Base-by-base conservation (phyloP, 2,329 filamentous ascomycete species). In the Colletotrichum lini region DNA sequence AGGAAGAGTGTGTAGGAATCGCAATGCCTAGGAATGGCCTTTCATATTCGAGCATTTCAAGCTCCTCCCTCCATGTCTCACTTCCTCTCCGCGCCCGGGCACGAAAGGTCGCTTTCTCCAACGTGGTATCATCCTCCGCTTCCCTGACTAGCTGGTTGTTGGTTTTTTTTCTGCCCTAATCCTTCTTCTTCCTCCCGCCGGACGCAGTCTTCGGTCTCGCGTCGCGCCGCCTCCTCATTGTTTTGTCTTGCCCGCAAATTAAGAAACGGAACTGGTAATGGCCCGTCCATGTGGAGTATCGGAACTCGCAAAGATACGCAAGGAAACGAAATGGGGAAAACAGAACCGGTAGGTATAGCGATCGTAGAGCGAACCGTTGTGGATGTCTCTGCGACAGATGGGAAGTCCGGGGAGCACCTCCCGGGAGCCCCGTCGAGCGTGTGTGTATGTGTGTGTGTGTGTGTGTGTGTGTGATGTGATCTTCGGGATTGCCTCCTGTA, bases 121-220 rank as follows among this genome's bases (percentile, higher is more conserved):
- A 52, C 26, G 66, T 72, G 70, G 70, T 72, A 72, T 72, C 70
- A 72, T 72, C 70, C 70, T 72, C 59, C 70, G 12, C 42, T 58
- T 23, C 26, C 56, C 45, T 30, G 26, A 30, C 52, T 38, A 12
- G 35, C 50, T 64, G 42, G 8, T 57, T 35, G 13, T 23, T 35
- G 50, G n/a, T n/a, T 26, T 49, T 65, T 40, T 70, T 42, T 53
- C 44, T 63, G 26, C 5, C 26, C 26, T 2, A 30, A 30, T 30
- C 26, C 26, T 30, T 30, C 4, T 70, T 42, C 44, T n/a, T 45
- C n/a, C 26, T n/a, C 21, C n/a, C 26, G 13, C 18, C n/a, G 16
- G 10, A 50, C 15, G 42, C 40, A 49, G 35, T 54, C 62, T 54
- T 6, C 26, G n/a, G 16, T 13, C 15, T 54, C 44, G 23, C 53